Conservation (phyloP, 1,284 basidiomycete species). For the Lignosus rhinocerotis region DNA sequence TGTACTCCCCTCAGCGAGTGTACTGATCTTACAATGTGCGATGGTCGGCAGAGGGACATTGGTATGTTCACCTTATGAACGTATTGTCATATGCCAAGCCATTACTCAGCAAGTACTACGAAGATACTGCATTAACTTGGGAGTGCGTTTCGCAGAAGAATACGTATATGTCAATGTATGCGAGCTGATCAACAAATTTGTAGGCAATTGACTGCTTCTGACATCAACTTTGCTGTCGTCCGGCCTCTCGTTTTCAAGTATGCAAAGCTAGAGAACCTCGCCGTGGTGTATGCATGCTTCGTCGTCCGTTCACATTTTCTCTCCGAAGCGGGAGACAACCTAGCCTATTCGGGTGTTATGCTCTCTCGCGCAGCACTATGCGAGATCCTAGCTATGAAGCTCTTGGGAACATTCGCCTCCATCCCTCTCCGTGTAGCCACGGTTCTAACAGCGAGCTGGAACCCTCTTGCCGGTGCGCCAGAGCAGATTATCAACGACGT, state of each 20-base stretch:
- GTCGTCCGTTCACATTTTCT: constrained; percentile 62
- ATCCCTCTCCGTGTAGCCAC: constrained; percentile 73
- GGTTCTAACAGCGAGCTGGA: constrained; percentile 78
- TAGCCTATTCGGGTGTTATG: constrained; percentile 77
- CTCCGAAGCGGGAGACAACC: constrained; percentile 54
- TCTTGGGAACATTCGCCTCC: constrained; percentile 74
- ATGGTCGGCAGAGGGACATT: constrained; percentile 47
- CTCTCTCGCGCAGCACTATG: constrained; percentile 73
- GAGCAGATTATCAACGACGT: constrained; percentile 66
- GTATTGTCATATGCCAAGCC: neutral
- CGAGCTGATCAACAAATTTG: neutral
- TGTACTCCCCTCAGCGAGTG: neutral
- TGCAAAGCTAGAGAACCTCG: constrained; percentile 71
- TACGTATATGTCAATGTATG: neutral
- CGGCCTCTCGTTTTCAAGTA: constrained; percentile 81
- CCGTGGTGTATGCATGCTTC: constrained; percentile 74
- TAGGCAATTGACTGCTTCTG: constrained; percentile 78
- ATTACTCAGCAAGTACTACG: constrained; percentile 15
- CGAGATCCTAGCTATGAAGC: constrained; percentile 84
- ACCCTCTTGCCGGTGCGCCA: constrained; percentile 79
- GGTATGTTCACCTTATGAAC: constrained; percentile 24
- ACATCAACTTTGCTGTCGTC: constrained; percentile 82
- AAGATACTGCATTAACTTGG: constrained; percentile 81
- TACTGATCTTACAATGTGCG: neutral
- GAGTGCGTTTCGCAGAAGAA: constrained; percentile 46